These are phyloP conservation scores for Artemisia annua DNA, from an alignment of 129 eudicot species.

Conservation along the genomic window DNA sequence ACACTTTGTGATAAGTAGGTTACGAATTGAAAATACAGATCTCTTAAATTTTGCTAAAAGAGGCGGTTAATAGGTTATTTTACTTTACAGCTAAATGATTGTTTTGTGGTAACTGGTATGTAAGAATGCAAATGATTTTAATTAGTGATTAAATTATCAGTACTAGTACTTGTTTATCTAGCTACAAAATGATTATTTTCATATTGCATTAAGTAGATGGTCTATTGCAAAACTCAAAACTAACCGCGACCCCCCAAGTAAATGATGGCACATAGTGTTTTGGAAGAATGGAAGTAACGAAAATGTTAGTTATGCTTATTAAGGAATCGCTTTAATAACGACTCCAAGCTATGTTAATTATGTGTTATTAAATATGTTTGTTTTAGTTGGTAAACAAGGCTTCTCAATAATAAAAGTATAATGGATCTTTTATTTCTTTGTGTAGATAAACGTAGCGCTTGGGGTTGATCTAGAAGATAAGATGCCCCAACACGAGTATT, in stretches of 20 bases:
- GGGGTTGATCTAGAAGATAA: conserved; percentile 89
- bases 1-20: background rate
- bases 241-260: background rate
- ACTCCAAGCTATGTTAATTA: background rate
- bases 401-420: background rate
- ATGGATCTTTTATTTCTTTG: conserved; percentile 7
- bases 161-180: background rate
- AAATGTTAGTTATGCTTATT: background rate
- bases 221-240: background rate
- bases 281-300: background rate
- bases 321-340: background rate
- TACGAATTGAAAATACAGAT: background rate
- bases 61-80: background rate
- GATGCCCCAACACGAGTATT: conserved; percentile 91
- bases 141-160: too few species aligned
- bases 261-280: background rate
- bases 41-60: background rate
- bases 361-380: background rate
- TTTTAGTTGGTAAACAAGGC: background rate
- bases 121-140: background rate
- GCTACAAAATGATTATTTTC: background rate
- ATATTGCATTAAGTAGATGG: background rate
- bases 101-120: background rate
- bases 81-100: background rate
- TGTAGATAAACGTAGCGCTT: conserved; percentile 93